phyloP scores from a whole-genome alignment of 2,329 filamentous ascomycete species.

The Hypoxylon sp. region DNA sequence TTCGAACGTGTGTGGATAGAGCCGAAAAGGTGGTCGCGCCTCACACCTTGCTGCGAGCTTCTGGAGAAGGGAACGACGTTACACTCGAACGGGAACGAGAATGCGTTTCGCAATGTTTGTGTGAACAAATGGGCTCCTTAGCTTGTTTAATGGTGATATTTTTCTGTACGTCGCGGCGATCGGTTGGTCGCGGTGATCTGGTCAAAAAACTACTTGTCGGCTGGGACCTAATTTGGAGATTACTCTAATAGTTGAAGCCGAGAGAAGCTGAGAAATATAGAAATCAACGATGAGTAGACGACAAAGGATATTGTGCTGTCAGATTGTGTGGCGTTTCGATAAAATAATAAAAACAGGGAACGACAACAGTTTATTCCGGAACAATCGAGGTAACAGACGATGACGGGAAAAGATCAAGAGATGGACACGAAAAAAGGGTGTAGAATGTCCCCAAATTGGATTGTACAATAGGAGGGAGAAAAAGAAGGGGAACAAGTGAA shows the following conservation, averaged over 20 bases:
- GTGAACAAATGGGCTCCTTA: conserved; percentile 32
- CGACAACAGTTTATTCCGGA: conserved; percentile 31
- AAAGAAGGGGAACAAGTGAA: conserved; percentile 41
- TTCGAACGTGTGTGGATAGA: conserved; percentile 30
- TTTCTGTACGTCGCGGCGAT: conserved; percentile 31
- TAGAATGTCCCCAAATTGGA: conserved; percentile 31
- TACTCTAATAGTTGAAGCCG: conserved; percentile 30
- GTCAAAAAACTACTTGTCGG: conserved; percentile 30
- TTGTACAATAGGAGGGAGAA: conserved; percentile 36
- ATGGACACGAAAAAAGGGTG: conserved; percentile 34
- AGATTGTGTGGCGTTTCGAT: conserved; percentile 32
- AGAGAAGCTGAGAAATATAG: conserved; percentile 32
- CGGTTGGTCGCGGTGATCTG: conserved; percentile 30
- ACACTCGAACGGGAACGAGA: conserved; percentile 47
- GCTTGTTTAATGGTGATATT: conserved; percentile 20
- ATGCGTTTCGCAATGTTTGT: conserved; percentile 46
- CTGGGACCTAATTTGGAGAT: conserved; percentile 25
- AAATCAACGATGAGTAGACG: conserved; percentile 34
- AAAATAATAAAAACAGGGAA: conserved; percentile 30
- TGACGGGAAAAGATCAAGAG: conserved; percentile 33
- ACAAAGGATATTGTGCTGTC: conserved; percentile 35
- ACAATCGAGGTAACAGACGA: conserved; percentile 37
- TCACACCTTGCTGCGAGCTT: conserved; percentile 33
- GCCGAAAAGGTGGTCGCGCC: conserved; percentile 31
- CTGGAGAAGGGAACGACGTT: conserved; percentile 38